phyloP scores from a whole-genome alignment of 306 rosid species.

The Canavalia gladiata region DNA sequence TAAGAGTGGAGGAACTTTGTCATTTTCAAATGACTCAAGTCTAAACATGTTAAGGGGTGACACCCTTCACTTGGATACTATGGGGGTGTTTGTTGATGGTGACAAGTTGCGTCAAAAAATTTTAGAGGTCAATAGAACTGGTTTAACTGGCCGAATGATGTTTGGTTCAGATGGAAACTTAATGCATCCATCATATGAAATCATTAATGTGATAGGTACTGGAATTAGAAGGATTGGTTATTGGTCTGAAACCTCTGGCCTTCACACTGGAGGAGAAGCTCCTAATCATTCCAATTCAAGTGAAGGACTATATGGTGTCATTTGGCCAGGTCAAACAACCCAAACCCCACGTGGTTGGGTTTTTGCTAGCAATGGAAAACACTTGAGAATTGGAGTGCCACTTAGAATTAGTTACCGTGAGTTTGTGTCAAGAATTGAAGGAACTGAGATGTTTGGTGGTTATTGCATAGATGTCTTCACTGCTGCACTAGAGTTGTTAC shows the following conservation, averaged over 20 bases:
- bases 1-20: slow-evolving; percentile 54
- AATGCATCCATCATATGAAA: slow-evolving; percentile 66
- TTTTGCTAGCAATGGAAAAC: slow-evolving; percentile 69
- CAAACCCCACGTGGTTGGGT: slow-evolving; percentile 84
- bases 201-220: slow-evolving; percentile 74
- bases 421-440: slow-evolving; percentile 57
- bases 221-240: slow-evolving; percentile 76
- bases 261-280: slow-evolving; percentile 51
- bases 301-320: slow-evolving; percentile 51
- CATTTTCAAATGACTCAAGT: slow-evolving; percentile 71
- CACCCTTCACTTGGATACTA: slow-evolving; percentile 54
- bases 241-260: slow-evolving; percentile 79
- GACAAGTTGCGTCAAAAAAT: slow-evolving; percentile 51
- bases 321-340: slow-evolving; percentile 81
- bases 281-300: slow-evolving; percentile 53
- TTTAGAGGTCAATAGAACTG: slow-evolving; percentile 66
- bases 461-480: slow-evolving; percentile 81
- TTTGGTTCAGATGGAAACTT: slow-evolving; percentile 60
- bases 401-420: slow-evolving; percentile 67
- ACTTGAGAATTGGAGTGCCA: slow-evolving; percentile 76
- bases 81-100: slow-evolving; percentile 69
- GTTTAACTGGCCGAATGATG: slow-evolving; percentile 65
- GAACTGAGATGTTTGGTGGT: slow-evolving; percentile 66
- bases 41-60: slow-evolving; percentile 45
- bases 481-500: slow-evolving; percentile 68